Base-by-base conservation (phyloP, 2,329 filamentous ascomycete genomes). In the Cercospora beticola region DNA sequence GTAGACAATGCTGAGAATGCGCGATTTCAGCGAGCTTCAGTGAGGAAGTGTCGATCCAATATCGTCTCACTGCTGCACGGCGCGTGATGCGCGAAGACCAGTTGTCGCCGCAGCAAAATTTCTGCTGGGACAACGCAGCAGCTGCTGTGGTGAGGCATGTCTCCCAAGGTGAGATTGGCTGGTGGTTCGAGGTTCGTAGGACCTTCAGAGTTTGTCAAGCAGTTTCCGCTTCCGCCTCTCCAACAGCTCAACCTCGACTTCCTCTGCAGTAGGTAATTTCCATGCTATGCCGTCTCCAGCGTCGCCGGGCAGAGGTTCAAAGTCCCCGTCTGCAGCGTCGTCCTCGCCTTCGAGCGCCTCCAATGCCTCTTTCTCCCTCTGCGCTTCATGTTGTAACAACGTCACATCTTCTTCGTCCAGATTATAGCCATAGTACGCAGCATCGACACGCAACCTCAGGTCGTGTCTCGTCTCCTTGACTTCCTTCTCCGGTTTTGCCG, bases 381-480 rank as follows among this genome's bases (percentile, higher is more conserved):
- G 84, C 57, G 83, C 86, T 84, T 99, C 95, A 78, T 96, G 97
- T 62, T 84, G 87, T 71, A 97, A 79, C 76, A 98, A 78, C 57
- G 86, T 88, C 0, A 90, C 92, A 79, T 97, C 93, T 80, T 98
- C 95, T 80, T 98, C 94, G 74, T 94, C 92, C 7, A 94, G 86
- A 70, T 93, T 94, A 80, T 97, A 99, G 49, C 95, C 95, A 79
- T 97, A 99, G 81, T 99, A 99, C 33, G 90, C 91, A 12, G 95
- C 95, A 81, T 99, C 93, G 8, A 99, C 94, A 74, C 90, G 87
- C 81, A 87, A 89, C 69, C 90, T 82, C 74, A 93, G 78, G 74
- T 93, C 91, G 62, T 88, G 88, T 74, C 91, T 85, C 69, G 87
- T 86, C 2, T 89, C 87, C 76, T 89, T 90, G 68, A 89, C 86